Evolutionary conservation across 2,329 filamentous ascomycete genomes (phyloP).

Genomic region (Epichloe hybrida): DNA sequence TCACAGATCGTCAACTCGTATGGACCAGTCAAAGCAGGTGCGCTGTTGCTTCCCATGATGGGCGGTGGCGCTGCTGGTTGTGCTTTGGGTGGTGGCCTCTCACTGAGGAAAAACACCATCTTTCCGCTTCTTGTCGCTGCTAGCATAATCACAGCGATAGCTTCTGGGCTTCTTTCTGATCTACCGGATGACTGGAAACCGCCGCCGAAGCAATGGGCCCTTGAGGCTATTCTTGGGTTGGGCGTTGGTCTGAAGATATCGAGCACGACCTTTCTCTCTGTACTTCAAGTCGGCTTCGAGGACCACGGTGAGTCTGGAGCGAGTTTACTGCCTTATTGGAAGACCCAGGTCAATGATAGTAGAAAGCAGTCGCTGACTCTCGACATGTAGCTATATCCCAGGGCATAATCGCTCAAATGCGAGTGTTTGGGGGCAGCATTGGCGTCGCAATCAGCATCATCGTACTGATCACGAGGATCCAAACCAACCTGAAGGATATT

Average conservation of each 20-base stretch:
- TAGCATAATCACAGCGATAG: conserved; percentile 8
- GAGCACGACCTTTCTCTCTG: conserved; percentile 10
- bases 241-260: conserved; percentile 10
- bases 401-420: conserved; percentile 36
- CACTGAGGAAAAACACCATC: conserved; percentile 8
- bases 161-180: conserved; percentile 8
- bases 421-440: conserved; percentile 39
- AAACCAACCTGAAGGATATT: conserved; percentile 5
- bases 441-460: conserved; percentile 39
- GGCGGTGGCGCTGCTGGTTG: conserved; percentile 9
- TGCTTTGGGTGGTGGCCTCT: conserved; percentile 7
- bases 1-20: conserved; percentile 12
- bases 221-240: conserved; percentile 9
- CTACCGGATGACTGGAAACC: conserved; percentile 5
- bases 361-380: not conserved
- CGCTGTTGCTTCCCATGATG: conserved; percentile 11
- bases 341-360: not conserved
- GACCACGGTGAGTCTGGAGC: conserved; percentile 8
- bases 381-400: conserved; percentile 32
- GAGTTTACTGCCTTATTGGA: not conserved
- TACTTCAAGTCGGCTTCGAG: conserved; percentile 10
- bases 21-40: conserved; percentile 11
- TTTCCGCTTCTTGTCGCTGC: conserved; percentile 9
- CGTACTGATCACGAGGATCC: conserved; percentile 21
- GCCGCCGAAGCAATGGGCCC: conserved; percentile 8